Evolutionary conservation across 2,329 filamentous ascomycete species (phyloP), one percentile per base, ranked within the genome.

Genomic region (Aspergillus fijiensis): DNA sequence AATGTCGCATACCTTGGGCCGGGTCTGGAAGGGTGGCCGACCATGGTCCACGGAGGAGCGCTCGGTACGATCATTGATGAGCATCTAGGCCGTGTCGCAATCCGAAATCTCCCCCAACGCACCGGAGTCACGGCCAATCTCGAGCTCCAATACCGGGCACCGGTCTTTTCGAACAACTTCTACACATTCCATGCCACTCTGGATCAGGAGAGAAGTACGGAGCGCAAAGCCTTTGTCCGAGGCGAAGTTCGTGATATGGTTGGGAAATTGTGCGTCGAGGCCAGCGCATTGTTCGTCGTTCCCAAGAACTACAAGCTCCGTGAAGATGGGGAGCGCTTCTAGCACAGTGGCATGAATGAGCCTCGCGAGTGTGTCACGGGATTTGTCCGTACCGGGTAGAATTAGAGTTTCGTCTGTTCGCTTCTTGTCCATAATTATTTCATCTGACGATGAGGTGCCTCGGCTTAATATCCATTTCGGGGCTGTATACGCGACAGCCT

Each of bases 51-150:
- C 76, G 90, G 90, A 58, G 90, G 90, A 14, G 80, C 83, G 6
- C 80, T 90, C 52, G 88, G 87, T 7, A 91, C 87, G 0, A 73
- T 90, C 3, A 75, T 92, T 42, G 85, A 90, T 72, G 90, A 92
- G 77, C 84, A 82, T 55, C 80, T 91, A 62, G 86, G 86, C n/a
- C 80, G 88, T 49, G 87, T 85, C 61, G 85, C 85, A 11, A 77
- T 86, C 58, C 71, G 74, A 50, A 70, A 73, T 33, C 79, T 86
- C 62, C 78, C 80, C 1, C 76, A 73, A 9, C 75, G 78, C 49
- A 82, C 81, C 35, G 82, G 84, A 67, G 76, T 88, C 65, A 83
- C 86, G 69, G 79, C 87, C 48, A 82, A 80, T 55, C 73, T 88
- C 35, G 78, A 84, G 61, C 70, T 92, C 52, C 81, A 82, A 56